phyloP scores from a whole-genome alignment of 371 early-diverging fungal genomes.

The Rhizoclosmatium hyalinum region DNA sequence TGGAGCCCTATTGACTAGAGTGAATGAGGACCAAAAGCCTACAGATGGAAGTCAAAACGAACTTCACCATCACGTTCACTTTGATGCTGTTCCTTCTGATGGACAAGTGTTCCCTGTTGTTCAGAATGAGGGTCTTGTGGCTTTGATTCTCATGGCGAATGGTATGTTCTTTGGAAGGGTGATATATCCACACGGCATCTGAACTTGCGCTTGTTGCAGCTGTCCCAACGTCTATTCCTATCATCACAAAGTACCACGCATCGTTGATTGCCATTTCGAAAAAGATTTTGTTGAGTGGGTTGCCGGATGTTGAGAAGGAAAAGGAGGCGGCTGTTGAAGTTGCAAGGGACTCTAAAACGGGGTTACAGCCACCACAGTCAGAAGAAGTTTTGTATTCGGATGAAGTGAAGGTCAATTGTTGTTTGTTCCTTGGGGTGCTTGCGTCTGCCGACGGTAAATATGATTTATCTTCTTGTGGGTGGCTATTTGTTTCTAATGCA shows the following conservation, averaged over 20 bases:
- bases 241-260: constrained; percentile 42
- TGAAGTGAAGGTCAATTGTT: constrained; percentile 48
- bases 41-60: constrained; percentile 55
- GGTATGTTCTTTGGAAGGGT: constrained; percentile 23
- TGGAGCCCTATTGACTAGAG: constrained; percentile 54
- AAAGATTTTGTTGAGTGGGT: constrained; percentile 45
- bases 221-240: constrained; percentile 37
- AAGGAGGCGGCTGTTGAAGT: neutral
- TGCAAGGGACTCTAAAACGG: neutral
- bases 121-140: constrained; percentile 58
- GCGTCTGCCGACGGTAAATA: constrained; percentile 37
- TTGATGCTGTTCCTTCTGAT: constrained; percentile 54
- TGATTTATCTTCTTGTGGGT: constrained; percentile 11
- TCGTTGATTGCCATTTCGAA: constrained; percentile 44
- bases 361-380: neutral
- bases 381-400: constrained; percentile 41
- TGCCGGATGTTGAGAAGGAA: constrained; percentile 14
- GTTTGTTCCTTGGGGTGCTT: constrained; percentile 42
- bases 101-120: constrained; percentile 56
- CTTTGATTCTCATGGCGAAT: constrained; percentile 45
- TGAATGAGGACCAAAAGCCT: constrained; percentile 60
- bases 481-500: neutral
- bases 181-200: neutral
- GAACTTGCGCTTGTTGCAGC: constrained; percentile 32
- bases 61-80: constrained; percentile 54